Conservation (phyloP, 1,284 basidiomycete species). For the Heterobasidion parviporum region DNA sequence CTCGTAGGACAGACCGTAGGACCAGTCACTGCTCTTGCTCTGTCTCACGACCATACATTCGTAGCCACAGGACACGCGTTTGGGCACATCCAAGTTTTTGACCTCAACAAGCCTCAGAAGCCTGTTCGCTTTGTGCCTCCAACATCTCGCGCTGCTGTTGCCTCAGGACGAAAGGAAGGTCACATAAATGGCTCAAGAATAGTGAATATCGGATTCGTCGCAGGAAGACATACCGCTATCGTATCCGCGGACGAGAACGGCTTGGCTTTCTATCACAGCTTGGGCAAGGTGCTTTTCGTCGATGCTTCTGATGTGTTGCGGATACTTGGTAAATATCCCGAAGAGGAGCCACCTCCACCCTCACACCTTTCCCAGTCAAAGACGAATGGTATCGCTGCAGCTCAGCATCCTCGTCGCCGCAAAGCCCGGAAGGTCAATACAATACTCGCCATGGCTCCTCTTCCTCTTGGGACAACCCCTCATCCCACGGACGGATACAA, state of each 20-base stretch:
- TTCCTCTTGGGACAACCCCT: constrained; percentile 73
- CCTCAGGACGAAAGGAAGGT: constrained; percentile 86
- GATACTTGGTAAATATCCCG: constrained; percentile 87
- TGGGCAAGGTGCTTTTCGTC: constrained; percentile 93
- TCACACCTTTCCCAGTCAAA: background rate
- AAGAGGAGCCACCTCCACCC: constrained; percentile 29
- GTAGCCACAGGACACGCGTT: constrained; percentile 83
- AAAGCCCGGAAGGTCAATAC: constrained; percentile 40
- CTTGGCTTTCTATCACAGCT: constrained; percentile 90
- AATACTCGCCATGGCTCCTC: constrained; percentile 71
- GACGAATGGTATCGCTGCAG: constrained; percentile 1
- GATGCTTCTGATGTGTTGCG: constrained; percentile 93
- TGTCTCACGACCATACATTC: constrained; percentile 93
- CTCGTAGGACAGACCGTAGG: constrained; percentile 54
- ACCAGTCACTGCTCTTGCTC: constrained; percentile 82
- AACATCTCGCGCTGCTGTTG: constrained; percentile 55
- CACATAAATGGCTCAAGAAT: constrained; percentile 87
- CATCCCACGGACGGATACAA: constrained; percentile 83
- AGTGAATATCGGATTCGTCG: constrained; percentile 85
- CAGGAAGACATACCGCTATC: constrained; percentile 88
- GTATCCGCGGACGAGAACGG: constrained; percentile 89
- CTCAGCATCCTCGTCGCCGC: constrained; percentile 15
- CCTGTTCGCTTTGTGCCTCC: constrained; percentile 70
- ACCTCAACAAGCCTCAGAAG: constrained; percentile 63
- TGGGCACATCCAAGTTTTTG: constrained; percentile 85